Evolutionary conservation across 805 yeast species (phyloP), one percentile per base, ranked within the genome.

Genomic region (Candida boidinii): DNA sequence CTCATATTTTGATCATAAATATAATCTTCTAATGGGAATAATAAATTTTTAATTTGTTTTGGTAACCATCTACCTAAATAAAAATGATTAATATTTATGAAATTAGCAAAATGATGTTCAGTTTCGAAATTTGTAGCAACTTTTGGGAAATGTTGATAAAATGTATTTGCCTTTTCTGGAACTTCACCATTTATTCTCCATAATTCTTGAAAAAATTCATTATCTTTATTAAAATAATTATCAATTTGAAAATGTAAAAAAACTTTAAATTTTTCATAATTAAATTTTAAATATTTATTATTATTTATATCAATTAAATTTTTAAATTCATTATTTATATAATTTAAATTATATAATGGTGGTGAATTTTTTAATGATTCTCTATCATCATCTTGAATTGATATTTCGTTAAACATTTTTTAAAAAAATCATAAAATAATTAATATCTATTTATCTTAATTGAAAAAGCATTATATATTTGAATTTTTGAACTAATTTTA

Each of bases 21-120:
- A 7, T 43, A 33, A 3, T 39, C 38, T 22, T 53, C 52, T n/a
- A 50, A 40, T 5, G 60, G 60, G 37, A 54, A 53, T 16, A 54
- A 23, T 6, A 46, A 15, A 2, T 36, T 31, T 20, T 50, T 44
- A 7, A 55, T 40, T 7, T 41, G 38, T 23, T 30, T 37, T 1
- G 61, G 61, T n/a, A 56, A 38, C 61, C 61, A 56, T 39, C 61
- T 37, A 2, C 53, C 55, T 4, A 56, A 39, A 31, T 54, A 55
- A 29, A 52, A 55, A 36, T 55, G 57, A 34, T 49, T 51, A 40
- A 52, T 25, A 24, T 45, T 50, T 12, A 47, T 47, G 26, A 41
- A 41, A 29, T 44, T 47, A 2, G 50, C 39, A 22, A 51, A 48
- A 23, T 56, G 60, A 39, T 53, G 58, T 19, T 52, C 56, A 7